Conservation (phyloP, 1,284 basidiomycete species). For the Cryptococcus jaspeensis region DNA sequence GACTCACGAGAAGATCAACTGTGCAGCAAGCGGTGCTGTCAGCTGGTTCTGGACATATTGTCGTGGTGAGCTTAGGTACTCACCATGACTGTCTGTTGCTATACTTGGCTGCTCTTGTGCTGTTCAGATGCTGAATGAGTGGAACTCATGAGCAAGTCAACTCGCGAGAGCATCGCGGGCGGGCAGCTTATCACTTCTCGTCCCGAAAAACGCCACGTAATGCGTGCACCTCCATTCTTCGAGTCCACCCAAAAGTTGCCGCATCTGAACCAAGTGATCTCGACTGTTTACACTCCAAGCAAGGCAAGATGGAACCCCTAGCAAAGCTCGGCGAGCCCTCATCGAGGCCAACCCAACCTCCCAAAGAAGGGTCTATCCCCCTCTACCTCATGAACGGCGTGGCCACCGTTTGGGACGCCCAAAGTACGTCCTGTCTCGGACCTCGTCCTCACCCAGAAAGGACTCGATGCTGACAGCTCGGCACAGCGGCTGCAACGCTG, state of each 20-base stretch:
- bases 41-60: no score
- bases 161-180: no score
- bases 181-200: no score
- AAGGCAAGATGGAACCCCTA: slow-evolving; percentile 5
- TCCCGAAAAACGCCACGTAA: no score
- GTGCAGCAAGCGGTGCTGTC: slow-evolving; percentile 1
- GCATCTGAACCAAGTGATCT: background rate
- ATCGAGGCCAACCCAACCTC: background rate
- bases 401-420: slow-evolving; percentile 52
- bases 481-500: slow-evolving; percentile 67
- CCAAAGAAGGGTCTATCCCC: slow-evolving; percentile 30
- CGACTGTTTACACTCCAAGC: background rate
- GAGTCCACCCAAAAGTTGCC: background rate
- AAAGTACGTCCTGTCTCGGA: slow-evolving; percentile 30
- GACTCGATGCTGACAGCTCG: background rate
- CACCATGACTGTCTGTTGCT: slow-evolving; percentile 8
- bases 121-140: no score
- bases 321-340: slow-evolving; percentile 15
- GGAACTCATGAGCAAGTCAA: no score
- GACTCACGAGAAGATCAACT: slow-evolving; percentile 47
- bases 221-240: background rate
- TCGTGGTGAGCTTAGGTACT: background rate
- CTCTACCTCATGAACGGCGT: slow-evolving; percentile 48
- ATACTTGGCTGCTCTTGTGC: no score
- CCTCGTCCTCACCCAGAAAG: background rate